Evolutionary conservation across 2,329 filamentous ascomycete species (phyloP), one percentile per base, ranked within the genome.

Genomic region (Colletotrichum kahawae): DNA sequence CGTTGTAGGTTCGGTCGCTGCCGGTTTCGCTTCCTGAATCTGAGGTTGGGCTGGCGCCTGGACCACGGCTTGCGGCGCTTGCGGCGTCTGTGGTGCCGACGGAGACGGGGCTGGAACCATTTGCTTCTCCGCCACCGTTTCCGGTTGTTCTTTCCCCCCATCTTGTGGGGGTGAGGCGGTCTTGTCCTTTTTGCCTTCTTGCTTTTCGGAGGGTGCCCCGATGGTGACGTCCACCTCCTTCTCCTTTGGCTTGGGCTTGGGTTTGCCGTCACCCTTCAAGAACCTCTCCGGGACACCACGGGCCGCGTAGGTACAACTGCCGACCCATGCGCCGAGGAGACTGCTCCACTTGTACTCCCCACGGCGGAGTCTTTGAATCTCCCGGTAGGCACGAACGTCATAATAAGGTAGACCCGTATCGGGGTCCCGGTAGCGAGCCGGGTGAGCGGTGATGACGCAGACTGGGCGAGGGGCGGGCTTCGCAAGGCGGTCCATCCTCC

Each of bases 311-410:
- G 86, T 87, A 77, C 87, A 88, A 78, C 89, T 90, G 1, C 96
- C 96, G 6, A 96, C 93, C 90, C 96, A 99, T 18, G 93, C 94
- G 7, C 95, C 95, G 34, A 98, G 84, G 78, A 97, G 88, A 34
- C 88, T 88, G 82, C 95, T 98, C 94, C 95, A 99, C 73, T 91
- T 91, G 82, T 95, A 96, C 59, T 95, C 92, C 57, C 95, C 94
- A 2, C 88, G 90, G 67, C 91, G 85, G 16, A 98, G 89, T 70
- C 93, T 91, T 80, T 95, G 93, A 60, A 98, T 93, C 82, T 97
- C 93, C 79, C 92, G 92, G 85, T 95, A 98, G 0, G 95, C 96
- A 77, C 93, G 91, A 57, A 92, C 87, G 82, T 96, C 96, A 77
- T 92, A 90, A 84, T 96, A 99, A 1, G 93, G 92, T 18, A 98